Base-by-base conservation (phyloP, 1,284 basidiomycete genomes). In the Butyriboletus appendiculatus region DNA sequence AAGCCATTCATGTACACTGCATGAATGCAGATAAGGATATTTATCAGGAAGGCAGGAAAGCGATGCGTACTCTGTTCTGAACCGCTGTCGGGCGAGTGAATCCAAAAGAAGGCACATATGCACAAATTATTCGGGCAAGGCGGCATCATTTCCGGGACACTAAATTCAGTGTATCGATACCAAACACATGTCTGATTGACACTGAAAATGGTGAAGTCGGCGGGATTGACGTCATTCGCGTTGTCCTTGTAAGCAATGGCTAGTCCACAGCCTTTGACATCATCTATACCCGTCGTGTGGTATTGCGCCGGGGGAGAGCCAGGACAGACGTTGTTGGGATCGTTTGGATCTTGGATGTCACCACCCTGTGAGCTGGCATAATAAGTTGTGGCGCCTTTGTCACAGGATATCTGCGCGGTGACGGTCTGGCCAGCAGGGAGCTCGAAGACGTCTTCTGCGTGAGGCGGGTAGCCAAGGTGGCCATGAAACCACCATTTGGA, bases 141-240 rank as follows among this genome's bases (percentile, higher is more conserved):
- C 0, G 89, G 89, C 79, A 91, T 84, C 15, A 72, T 69, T 14
- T 71, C 75, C 0, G 89, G 89, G 22, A 91, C 78, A 48, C 77
- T 62, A 62, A 89, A 91, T 47, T 80, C 76, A 16, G 85, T 88
- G 68, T 81, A 80, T 24, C 82, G 76, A 41, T 73, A 73, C 85
- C 85, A 91, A 0, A 88, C 86, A 58, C 87, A 89, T 0, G 81
- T 84, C 32, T 87, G 82, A 67, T 90, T 90, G 30, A 87, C 78
- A 55, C 81, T 85, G 71, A 91, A 90, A n/a, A 92, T 72, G 5
- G 78, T 76, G 58, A 91, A 84, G 69, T 90, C 86, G 41, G 79
- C 79, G 0, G 86, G 88, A 61, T 81, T 66, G 14, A 90, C 76
- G 0, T 75, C 61, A 1, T 66, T 70, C 9, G 74, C 77, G 61